These are phyloP conservation scores for Cladosporium sp. DNA, from an alignment of 2,329 filamentous ascomycete species.

Conservation along the genomic window DNA sequence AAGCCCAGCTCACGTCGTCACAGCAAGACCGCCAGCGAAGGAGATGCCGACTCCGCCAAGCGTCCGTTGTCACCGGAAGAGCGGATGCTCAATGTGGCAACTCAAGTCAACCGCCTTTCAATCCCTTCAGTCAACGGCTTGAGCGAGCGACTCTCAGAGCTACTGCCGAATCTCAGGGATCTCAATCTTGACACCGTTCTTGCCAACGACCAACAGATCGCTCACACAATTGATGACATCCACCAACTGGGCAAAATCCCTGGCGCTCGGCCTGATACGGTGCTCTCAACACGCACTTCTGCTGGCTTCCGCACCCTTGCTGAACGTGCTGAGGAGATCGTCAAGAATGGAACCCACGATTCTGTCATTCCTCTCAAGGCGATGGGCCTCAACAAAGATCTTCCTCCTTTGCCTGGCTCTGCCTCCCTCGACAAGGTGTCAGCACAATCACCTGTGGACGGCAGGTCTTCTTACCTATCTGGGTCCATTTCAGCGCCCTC, in stretches of 20 bases:
- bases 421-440: conserved; percentile 24
- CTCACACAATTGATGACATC: conserved; percentile 33
- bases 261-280: conserved; percentile 25
- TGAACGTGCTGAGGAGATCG: conserved; percentile 33
- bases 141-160: conserved; percentile 41
- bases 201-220: conserved; percentile 30
- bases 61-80: conserved; percentile 37
- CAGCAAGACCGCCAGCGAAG: conserved; percentile 6
- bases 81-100: conserved; percentile 32
- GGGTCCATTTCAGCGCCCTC: conserved; percentile 29
- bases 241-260: conserved; percentile 20
- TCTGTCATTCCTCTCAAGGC: conserved; percentile 21
- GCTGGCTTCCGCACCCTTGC: conserved; percentile 33
- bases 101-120: conserved; percentile 40
- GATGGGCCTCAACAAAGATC: conserved; percentile 28
- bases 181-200: conserved; percentile 33
- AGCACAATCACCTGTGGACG: conserved; percentile 16
- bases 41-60: conserved; percentile 10
- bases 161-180: conserved; percentile 39
- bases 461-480: conserved; percentile 25
- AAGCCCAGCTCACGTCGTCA: conserved; percentile 14
- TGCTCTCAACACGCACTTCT: conserved; percentile 31
- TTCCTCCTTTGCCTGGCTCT: conserved; percentile 30
- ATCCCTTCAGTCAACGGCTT: conserved; percentile 42
- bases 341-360: conserved; percentile 32